Conservation (phyloP, 2,329 filamentous ascomycete species). For the Penicillium sp. region DNA sequence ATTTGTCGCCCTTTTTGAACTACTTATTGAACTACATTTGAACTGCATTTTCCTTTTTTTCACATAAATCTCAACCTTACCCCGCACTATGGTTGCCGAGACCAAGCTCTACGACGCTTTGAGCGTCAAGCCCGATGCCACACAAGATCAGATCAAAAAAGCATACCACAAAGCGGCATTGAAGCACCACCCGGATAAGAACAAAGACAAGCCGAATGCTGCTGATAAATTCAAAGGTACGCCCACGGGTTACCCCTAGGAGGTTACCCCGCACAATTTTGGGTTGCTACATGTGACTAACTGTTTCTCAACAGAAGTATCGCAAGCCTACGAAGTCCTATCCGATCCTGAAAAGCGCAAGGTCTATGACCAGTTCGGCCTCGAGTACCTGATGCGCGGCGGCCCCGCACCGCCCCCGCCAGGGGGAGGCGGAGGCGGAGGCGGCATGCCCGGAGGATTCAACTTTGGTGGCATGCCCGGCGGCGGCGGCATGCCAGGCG, state of each 20-base stretch:
- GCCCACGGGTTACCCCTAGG: too few species aligned
- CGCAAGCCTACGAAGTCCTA: conserved; percentile 96
- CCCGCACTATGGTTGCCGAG: conserved; percentile 75
- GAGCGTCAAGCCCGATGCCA: conserved; percentile 71
- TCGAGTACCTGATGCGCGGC: conserved; percentile 86
- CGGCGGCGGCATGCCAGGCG: conserved; percentile 54
- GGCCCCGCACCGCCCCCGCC: conserved; percentile 64
- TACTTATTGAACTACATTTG: background rate
- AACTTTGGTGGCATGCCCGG: conserved; percentile 52
- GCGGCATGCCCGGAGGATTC: conserved; percentile 56
- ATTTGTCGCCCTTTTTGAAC: background rate
- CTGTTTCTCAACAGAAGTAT: conserved; percentile 62
- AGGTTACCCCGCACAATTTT: conserved; percentile 8
- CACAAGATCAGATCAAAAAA: conserved; percentile 96
- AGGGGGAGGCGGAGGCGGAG: conserved; percentile 54
- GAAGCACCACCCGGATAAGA: conserved; percentile 97
- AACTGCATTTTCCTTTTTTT: background rate
- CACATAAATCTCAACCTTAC: conserved; percentile 13
- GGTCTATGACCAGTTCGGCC: conserved; percentile 88
- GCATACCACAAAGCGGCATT: conserved; percentile 78
- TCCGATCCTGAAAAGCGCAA: conserved; percentile 97
- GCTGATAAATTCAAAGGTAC: conserved; percentile 87
- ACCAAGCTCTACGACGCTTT: conserved; percentile 92
- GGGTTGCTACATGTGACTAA: background rate
- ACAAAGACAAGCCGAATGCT: conserved; percentile 82